These are phyloP conservation scores for Rubus parviflorus DNA, from an alignment of 306 rosid genomes.

Conservation along the genomic window DNA sequence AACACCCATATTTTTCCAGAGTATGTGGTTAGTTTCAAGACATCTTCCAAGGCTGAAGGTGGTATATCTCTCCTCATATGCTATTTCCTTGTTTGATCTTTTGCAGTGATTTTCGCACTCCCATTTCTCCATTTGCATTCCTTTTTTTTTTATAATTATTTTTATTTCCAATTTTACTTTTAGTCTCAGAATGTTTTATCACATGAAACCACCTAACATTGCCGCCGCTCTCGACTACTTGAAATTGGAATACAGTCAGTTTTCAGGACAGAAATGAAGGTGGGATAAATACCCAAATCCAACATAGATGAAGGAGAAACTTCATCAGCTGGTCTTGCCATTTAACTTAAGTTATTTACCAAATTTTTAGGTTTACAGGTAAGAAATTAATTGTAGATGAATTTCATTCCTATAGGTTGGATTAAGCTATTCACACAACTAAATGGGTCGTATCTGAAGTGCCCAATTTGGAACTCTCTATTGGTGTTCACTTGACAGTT, in stretches of 20 bases:
- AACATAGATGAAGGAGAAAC: not conserved
- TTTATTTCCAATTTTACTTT: not conserved
- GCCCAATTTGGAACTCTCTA: not conserved
- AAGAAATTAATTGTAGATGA: not conserved
- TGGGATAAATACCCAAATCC: not conserved
- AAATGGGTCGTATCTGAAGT: not conserved
- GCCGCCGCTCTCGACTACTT: not conserved
- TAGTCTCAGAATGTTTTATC: not conserved
- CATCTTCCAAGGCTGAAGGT: slow-evolving; percentile 20
- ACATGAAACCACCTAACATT: not conserved
- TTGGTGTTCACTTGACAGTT: not conserved
- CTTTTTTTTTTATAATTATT: not conserved
- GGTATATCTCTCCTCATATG: slow-evolving; percentile 17
- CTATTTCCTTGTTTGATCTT: slow-evolving; percentile 7
- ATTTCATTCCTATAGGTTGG: not conserved
- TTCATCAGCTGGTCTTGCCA: not conserved
- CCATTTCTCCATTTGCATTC: not conserved
- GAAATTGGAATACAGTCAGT: not conserved
- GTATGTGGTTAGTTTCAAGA: slow-evolving; percentile 36
- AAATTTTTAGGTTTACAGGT: not conserved
- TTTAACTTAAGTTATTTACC: not conserved
- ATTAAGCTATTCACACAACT: not conserved
- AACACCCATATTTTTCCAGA: slow-evolving; percentile 35
- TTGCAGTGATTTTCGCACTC: not conserved
- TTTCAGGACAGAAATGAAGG: not conserved